phyloP scores from a whole-genome alignment of 345 rosid species.

The Hypericum androsaemum region DNA sequence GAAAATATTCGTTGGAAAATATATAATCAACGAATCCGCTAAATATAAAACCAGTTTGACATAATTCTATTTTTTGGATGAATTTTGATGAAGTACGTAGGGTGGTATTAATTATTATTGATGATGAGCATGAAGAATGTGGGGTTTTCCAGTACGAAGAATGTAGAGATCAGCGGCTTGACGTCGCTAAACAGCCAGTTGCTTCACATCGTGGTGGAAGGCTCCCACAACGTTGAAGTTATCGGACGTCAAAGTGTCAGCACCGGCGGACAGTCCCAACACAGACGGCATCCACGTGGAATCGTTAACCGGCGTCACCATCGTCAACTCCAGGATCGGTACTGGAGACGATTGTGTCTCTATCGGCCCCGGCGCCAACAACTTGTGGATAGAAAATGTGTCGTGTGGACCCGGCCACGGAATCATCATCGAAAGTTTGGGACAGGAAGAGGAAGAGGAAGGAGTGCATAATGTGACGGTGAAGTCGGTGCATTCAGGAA shows the following conservation, averaged over 20 bases:
- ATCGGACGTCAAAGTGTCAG: conserved; percentile 35
- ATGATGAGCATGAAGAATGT: conserved; percentile 34
- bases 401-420: conserved; percentile 81
- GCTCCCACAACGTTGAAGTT: conserved; percentile 42
- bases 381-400: conserved; percentile 41
- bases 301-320: conserved; percentile 38
- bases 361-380: conserved; percentile 52
- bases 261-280: conserved; percentile 58
- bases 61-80: too few species aligned
- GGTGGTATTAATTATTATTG: not conserved
- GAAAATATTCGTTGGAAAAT: too few species aligned
- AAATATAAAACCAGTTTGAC: too few species aligned
- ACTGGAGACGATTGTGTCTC: conserved; percentile 90
- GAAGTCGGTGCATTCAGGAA: conserved; percentile 4
- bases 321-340: conserved; percentile 44
- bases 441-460: conserved; percentile 10
- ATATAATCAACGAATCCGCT: too few species aligned
- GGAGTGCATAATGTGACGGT: conserved; percentile 25
- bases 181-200: conserved; percentile 57
- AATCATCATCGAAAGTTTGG: conserved; percentile 30
- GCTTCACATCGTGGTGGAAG: conserved; percentile 48
- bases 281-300: conserved; percentile 74
- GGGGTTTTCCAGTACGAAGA: conserved; percentile 37
- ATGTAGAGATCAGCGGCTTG: conserved; percentile 42
- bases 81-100: too few species aligned